Percentiles rank a stretch among this genome's conserved stretches.
phyloP scores from a whole-genome alignment of 1,284 basidiomycete genomes.

The Ustilago hordei region DNA sequence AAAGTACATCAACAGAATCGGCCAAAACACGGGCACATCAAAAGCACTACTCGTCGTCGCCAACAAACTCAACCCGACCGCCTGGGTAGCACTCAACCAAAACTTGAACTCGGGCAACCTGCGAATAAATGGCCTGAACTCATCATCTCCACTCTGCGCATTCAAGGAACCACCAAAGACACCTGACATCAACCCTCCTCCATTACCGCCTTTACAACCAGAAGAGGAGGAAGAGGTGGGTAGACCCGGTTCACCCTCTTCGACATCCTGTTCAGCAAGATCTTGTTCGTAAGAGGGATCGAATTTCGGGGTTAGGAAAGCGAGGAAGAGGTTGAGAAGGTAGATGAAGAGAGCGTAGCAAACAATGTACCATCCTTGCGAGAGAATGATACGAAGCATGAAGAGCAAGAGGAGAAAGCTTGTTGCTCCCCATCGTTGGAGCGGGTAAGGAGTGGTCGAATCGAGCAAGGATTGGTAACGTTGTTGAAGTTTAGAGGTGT shows the following conservation, averaged over 20 bases:
- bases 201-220: slow-evolving; percentile 15
- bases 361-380: slow-evolving; percentile 92
- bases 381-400: slow-evolving; percentile 84
- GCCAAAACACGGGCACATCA: slow-evolving; percentile 98
- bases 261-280: slow-evolving; percentile 91
- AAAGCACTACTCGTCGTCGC: slow-evolving; percentile 72
- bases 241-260: slow-evolving; percentile 81
- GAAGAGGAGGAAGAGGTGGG: slow-evolving; percentile 55
- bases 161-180: slow-evolving; percentile 72
- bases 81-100: slow-evolving; percentile 91
- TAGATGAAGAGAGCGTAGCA: slow-evolving; percentile 69
- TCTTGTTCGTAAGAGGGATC: slow-evolving; percentile 95
- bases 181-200: slow-evolving; percentile 64
- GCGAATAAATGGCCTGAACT: slow-evolving; percentile 84
- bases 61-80: slow-evolving; percentile 82
- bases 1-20: slow-evolving; percentile 88
- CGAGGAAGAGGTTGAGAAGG: slow-evolving; percentile 76
- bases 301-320: slow-evolving; percentile 91
- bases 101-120: slow-evolving; percentile 92
- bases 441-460: slow-evolving; percentile 86
- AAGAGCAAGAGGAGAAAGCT: slow-evolving; percentile 81
- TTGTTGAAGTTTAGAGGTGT: slow-evolving; percentile 55
- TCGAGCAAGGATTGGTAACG: slow-evolving; percentile 82
- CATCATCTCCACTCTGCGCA: slow-evolving; percentile 54
- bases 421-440: slow-evolving; percentile 90